A percentile compares a stretch with the other conserved stretches of the same genome.
Conservation (phyloP, 192 early-diverging fungal genomes). For the Allomyces arbusculus region DNA sequence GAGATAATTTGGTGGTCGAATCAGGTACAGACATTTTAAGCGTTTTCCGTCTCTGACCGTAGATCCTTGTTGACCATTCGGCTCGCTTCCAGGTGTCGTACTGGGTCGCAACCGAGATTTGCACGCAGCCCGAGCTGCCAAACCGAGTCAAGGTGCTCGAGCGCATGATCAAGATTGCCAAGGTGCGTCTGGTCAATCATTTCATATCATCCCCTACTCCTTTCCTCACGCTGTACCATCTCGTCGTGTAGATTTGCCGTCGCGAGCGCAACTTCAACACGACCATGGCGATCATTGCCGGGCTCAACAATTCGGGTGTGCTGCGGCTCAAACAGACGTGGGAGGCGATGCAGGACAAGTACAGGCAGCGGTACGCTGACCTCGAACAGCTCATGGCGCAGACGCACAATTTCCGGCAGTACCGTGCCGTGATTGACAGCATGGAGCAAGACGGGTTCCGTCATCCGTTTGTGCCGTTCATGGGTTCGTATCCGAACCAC, state of each 20-base stretch:
- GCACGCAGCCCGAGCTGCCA: conserved; percentile 1
- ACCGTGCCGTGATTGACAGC: background rate
- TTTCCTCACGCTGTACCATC: too few relatives aligned
- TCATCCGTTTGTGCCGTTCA: background rate
- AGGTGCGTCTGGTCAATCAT: background rate
- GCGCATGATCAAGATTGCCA: conserved; percentile 2
- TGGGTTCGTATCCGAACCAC: background rate
- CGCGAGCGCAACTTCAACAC: conserved; percentile 3
- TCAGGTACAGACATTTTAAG: background rate
- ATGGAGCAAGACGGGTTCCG: background rate
- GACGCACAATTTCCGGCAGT: background rate
- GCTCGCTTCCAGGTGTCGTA: background rate
- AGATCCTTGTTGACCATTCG: too few relatives aligned
- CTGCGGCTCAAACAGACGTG: conserved; percentile 2
- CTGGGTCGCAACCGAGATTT: conserved; percentile 3
- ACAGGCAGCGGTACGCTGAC: background rate
- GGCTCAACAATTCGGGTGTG: conserved; percentile 2
- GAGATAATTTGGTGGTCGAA: conserved; percentile 1
- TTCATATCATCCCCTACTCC: too few relatives aligned
- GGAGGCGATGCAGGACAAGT: background rate
- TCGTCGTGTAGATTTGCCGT: background rate
- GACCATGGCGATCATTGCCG: background rate
- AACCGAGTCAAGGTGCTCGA: conserved; percentile 2
- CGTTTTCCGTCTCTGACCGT: too few relatives aligned
- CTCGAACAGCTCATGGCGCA: background rate